Evolutionary conservation across 495 filamentous ascomycete species (phyloP), one percentile per base, ranked within the genome.

Genomic region (Penicillium goetzii): DNA sequence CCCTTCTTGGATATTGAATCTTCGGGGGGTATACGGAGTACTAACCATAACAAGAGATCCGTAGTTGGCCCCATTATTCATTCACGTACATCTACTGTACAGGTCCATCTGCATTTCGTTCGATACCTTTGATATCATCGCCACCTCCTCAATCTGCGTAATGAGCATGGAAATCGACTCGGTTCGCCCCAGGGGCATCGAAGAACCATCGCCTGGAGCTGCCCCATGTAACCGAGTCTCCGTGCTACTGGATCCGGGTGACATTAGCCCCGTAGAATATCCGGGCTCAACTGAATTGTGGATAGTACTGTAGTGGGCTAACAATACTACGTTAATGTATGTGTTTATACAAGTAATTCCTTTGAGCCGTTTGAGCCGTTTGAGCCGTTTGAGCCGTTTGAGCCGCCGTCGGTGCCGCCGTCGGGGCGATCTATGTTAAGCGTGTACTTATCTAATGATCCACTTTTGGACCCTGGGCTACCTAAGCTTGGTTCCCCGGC

Each of bases 161-260:
- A 51, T 8, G n/a, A 6, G 47, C 15, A 55, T 10, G 3, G 9
- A 12, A 23, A 10, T 33, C 7, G 3, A 55, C 52, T n/a, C 2
- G 12, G 19, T 15, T 36, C n/a, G 28, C 52, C 32, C 30, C 30
- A 25, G 30, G 17, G 17, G 30, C 28, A 21, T 10, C 30, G 7
- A 51, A 10, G 30, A 55, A 5, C 19, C 15, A 23, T 36, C 8
- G 0, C 17, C 12, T 55, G 30, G 52, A 15, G 30, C 52, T 33
- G n/a, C 28, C 10, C 15, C 30, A n/a, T 55, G 52, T 55, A 55
- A 55, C 11, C 30, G n/a, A 33, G 9, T n/a, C 25, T 51, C 47
- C 6, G 25, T 14, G 25, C 25, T 14, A 30, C n/a, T 30, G 5
- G 4, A 26, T 51, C 21, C 23, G 45, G 15, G 23, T 49, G 23